Conservation (phyloP, 192 early-diverging fungal species). For the Rhizophagus prolifer region DNA sequence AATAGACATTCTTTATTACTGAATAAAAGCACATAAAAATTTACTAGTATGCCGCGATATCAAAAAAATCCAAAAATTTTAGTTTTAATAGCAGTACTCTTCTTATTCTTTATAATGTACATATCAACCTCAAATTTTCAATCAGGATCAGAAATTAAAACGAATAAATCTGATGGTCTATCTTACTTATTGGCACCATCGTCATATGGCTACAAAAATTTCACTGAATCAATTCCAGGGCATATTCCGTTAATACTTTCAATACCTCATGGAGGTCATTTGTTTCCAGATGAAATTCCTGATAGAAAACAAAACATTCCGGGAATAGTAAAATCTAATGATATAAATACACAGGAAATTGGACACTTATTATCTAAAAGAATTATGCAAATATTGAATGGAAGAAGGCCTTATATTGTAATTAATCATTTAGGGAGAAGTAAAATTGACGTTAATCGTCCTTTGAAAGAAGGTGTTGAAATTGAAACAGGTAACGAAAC, state of each 20-base stretch:
- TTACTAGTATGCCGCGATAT: not conserved
- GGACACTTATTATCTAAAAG: not conserved
- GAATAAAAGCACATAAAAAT: not conserved
- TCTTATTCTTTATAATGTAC: not conserved
- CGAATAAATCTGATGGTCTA: not conserved
- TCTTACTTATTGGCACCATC: not conserved
- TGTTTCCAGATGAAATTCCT: not conserved
- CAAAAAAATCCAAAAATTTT: not conserved
- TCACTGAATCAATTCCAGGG: not conserved
- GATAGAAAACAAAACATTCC: not conserved
- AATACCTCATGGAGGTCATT: not conserved
- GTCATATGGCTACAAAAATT: not conserved
- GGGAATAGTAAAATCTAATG: not conserved
- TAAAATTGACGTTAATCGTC: slow-evolving; percentile 10
- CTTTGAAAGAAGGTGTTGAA: slow-evolving; percentile 8
- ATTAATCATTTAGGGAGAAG: not conserved
- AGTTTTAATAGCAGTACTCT: not conserved
- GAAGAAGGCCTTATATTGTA: not conserved
- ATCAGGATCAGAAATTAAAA: not conserved
- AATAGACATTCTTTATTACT: no score
- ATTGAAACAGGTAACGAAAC: not conserved
- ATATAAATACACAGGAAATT: slow-evolving; percentile 9
- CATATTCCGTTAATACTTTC: not conserved
- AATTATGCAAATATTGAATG: not conserved
- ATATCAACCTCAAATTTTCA: not conserved